phyloP scores from a whole-genome alignment of 805 yeast species.

The Wickerhamomyces chambardii region DNA sequence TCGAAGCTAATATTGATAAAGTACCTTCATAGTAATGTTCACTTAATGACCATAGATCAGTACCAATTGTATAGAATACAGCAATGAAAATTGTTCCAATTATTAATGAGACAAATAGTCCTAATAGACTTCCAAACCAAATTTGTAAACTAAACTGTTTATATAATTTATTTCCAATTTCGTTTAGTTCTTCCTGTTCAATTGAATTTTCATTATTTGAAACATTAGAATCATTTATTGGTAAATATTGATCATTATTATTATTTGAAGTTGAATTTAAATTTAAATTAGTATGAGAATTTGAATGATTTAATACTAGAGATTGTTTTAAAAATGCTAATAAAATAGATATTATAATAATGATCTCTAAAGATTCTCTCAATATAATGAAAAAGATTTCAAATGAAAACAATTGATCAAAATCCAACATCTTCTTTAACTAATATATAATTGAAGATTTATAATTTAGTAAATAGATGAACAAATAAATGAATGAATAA shows the following conservation, averaged over 20 bases:
- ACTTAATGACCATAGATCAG: conserved; percentile 79
- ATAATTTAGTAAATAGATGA: too few species aligned
- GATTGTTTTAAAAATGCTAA: conserved; percentile 65
- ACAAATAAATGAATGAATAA: too few species aligned
- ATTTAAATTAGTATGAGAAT: background rate
- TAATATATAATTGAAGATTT: too few species aligned
- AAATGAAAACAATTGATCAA: conserved; percentile 51
- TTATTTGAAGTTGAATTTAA: background rate
- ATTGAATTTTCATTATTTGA: conserved; percentile 6
- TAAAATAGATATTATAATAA: conserved; percentile 66
- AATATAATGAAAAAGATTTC: conserved; percentile 68
- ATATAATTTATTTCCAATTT: conserved; percentile 26
- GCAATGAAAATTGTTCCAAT: conserved; percentile 67
- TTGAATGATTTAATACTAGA: conserved; percentile 27
- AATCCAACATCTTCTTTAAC: too few species aligned
- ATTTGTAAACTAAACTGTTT: conserved; percentile 54
- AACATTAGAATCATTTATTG: background rate
- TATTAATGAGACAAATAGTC: conserved; percentile 57
- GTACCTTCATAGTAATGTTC: conserved; percentile 89
- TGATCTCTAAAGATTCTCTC: conserved; percentile 68
- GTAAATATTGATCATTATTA: background rate
- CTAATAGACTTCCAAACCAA: conserved; percentile 73
- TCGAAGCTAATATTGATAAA: conserved; percentile 67
- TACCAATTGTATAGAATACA: conserved; percentile 68
- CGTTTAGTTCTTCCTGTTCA: conserved; percentile 9